These are phyloP conservation scores for Candida michaelii DNA, from an alignment of 805 yeast species.

Conservation along the genomic window DNA sequence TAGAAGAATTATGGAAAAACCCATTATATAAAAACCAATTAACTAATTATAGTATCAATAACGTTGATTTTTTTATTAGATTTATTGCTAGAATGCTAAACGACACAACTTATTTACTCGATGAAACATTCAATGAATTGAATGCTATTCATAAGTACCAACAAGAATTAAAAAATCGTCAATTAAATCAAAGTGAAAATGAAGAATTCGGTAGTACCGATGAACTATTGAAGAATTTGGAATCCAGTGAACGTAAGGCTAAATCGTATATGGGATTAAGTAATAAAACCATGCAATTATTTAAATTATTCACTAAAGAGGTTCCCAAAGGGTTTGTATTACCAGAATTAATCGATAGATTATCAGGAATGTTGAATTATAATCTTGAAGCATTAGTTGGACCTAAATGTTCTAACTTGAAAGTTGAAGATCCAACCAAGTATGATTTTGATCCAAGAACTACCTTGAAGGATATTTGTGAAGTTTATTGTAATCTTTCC, in stretches of 20 bases:
- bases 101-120: conserved; percentile 87
- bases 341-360: conserved; percentile 87
- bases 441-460: conserved; percentile 81
- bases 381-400: conserved; percentile 92
- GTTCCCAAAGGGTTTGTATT: conserved; percentile 84
- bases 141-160: conserved; percentile 76
- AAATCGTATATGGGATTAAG: conserved; percentile 79
- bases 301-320: conserved; percentile 79
- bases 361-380: conserved; percentile 94
- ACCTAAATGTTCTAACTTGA: conserved; percentile 85
- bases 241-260: conserved; percentile 71
- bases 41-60: conserved; percentile 59
- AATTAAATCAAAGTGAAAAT: conserved; percentile 27
- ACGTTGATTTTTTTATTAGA: conserved; percentile 83
- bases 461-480: conserved; percentile 65
- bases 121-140: conserved; percentile 83
- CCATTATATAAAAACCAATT: conserved; percentile 69
- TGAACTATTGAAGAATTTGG: conserved; percentile 58
- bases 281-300: conserved; percentile 76
- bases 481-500: conserved; percentile 73
- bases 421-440: conserved; percentile 78
- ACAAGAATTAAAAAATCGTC: conserved; percentile 56
- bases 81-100: conserved; percentile 94
- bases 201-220: conserved; percentile 54
- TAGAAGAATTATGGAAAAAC: conserved; percentile 81